Conservation (phyloP, 257 asterid species). For the Rubia yunnanensis region DNA sequence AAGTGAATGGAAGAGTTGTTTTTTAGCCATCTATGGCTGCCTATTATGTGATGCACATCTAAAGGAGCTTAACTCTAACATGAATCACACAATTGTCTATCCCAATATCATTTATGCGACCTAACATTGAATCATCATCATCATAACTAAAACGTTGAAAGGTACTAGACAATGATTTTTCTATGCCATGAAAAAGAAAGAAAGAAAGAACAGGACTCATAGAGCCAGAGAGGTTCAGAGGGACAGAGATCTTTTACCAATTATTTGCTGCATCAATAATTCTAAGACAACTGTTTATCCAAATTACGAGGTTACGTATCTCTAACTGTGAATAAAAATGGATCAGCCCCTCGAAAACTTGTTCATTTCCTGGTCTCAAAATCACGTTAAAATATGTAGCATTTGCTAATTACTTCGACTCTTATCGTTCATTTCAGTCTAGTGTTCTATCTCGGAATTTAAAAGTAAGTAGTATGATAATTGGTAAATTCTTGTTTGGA, state of each 20-base stretch:
- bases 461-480: neutral
- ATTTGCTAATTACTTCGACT: neutral
- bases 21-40: no score
- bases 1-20: neutral
- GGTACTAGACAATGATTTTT: neutral
- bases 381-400: neutral
- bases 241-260: neutral
- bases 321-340: neutral
- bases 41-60: no score
- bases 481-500: neutral
- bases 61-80: no score
- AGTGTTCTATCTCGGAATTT: neutral
- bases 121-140: slow-evolving; percentile 3
- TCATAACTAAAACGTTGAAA: slow-evolving; percentile 5
- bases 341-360: slow-evolving; percentile 6
- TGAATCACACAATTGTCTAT: neutral
- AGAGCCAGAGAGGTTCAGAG: neutral
- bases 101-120: neutral
- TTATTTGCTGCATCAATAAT: no score
- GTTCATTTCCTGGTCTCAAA: neutral
- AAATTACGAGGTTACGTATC: neutral
- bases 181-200: neutral
- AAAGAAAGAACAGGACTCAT: neutral
- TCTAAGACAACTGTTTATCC: neutral
- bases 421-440: no score